Evolutionary conservation across 257 asterid species (phyloP).

Genomic region (Solanum clarkiae): DNA sequence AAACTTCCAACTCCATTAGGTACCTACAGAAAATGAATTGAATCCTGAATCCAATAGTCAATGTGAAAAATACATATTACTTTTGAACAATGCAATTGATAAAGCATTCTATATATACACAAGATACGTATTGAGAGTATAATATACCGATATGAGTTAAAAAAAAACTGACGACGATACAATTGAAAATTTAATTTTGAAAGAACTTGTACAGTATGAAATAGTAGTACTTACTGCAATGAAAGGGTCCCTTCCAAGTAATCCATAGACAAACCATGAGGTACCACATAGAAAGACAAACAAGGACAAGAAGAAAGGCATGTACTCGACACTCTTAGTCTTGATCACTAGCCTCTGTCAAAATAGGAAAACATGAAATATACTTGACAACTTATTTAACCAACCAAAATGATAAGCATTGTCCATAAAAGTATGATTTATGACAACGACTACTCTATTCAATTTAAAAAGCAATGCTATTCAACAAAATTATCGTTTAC

Average conservation of each 20-base stretch:
- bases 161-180: not conserved
- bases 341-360: conserved; percentile 67
- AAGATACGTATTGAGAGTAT: not conserved
- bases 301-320: conserved; percentile 68
- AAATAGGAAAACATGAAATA: not conserved
- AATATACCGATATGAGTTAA: not conserved
- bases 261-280: conserved; percentile 67
- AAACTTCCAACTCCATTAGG: conserved; percentile 69
- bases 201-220: not conserved
- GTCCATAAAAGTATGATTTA: not conserved
- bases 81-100: not conserved
- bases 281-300: conserved; percentile 68
- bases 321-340: conserved; percentile 71
- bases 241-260: conserved; percentile 58
- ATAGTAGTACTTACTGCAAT: conserved; percentile 32
- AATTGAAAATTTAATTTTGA: not conserved
- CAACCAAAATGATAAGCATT: not conserved
- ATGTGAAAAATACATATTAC: not conserved
- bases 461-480: not conserved
- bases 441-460: not conserved
- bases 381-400: not conserved
- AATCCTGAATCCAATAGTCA: not conserved
- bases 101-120: not conserved
- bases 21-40: conserved; percentile 23
- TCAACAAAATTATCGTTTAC: not conserved